Conservation (phyloP, 495 filamentous ascomycete genomes). For the Penicillium arizonense region DNA sequence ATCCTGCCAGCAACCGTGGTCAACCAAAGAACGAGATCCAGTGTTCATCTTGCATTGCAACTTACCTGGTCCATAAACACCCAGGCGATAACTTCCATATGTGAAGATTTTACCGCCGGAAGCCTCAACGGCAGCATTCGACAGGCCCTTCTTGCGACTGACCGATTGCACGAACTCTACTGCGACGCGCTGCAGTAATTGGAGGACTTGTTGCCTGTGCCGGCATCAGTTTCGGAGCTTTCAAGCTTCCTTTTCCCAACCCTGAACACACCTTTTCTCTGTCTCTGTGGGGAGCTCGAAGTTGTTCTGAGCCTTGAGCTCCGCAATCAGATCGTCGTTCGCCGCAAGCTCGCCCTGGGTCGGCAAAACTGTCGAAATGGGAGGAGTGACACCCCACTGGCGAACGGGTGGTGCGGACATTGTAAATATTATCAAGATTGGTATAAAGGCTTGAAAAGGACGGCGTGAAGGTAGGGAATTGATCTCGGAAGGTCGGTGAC, state of each 20-base stretch:
- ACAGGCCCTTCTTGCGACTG: constrained; percentile 70
- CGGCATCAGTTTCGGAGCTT: constrained; percentile 1
- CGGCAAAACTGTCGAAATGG: constrained; percentile 75
- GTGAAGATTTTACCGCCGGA: constrained; percentile 90
- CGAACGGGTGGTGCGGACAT: constrained; percentile 47
- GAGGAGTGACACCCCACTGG: constrained; percentile 80
- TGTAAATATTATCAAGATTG: constrained; percentile 35
- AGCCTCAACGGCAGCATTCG: constrained; percentile 70
- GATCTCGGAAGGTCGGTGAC: constrained; percentile 16
- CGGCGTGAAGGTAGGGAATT: constrained; percentile 23
- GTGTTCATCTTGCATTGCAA: background rate
- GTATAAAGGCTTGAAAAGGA: constrained; percentile 9
- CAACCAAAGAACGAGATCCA: background rate
- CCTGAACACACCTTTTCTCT: constrained; percentile 59
- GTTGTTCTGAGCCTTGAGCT: constrained; percentile 80
- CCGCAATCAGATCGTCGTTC: constrained; percentile 74
- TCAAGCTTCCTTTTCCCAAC: background rate
- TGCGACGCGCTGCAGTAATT: constrained; percentile 71
- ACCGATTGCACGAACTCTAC: constrained; percentile 83
- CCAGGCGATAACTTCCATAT: constrained; percentile 90
- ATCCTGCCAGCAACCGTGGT: constrained; percentile 51
- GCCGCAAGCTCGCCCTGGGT: constrained; percentile 70
- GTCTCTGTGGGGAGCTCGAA: constrained; percentile 83
- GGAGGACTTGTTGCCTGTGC: constrained; percentile 54
- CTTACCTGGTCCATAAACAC: constrained; percentile 85